Evolutionary conservation across 176 grass and related monocot species (phyloP).

Genomic region (Panicum miliaceum): DNA sequence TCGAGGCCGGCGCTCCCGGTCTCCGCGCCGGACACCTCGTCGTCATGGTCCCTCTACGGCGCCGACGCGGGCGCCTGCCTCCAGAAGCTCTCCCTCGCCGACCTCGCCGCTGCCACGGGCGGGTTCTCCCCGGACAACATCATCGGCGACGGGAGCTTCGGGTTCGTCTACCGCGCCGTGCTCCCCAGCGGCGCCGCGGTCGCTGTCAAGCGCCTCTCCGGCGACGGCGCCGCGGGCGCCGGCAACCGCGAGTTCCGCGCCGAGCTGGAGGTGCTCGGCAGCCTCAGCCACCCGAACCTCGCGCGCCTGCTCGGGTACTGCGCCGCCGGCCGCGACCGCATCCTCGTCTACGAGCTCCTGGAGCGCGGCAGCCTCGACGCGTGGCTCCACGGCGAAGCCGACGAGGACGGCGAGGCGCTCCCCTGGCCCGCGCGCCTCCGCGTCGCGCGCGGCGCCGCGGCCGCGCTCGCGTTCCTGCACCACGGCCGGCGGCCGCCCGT

Average conservation of each 20-base stretch:
- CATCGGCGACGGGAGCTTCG: conserved; percentile 91
- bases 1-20: conserved; percentile 8
- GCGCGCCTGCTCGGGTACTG: conserved; percentile 80
- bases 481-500: conserved; percentile 62
- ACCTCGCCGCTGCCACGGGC: conserved; percentile 64
- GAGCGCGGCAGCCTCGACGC: conserved; percentile 77
- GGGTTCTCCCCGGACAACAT: conserved; percentile 77
- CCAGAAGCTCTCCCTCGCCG: conserved; percentile 59
- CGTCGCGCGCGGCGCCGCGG: conserved; percentile 58
- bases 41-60: conserved; percentile 43
- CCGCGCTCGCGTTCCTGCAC: conserved; percentile 81
- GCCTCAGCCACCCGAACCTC: conserved; percentile 74
- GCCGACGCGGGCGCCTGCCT: conserved; percentile 43
- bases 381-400: conserved; percentile 58
- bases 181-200: conserved; percentile 52
- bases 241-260: conserved; percentile 86
- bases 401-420: conserved; percentile 1
- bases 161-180: conserved; percentile 89
- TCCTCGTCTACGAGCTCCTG: conserved; percentile 92
- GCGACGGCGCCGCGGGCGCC: conserved; percentile 52
- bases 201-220: conserved; percentile 71
- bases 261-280: conserved; percentile 81
- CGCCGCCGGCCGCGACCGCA: conserved; percentile 60
- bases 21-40: background rate
- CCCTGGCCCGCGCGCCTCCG: conserved; percentile 57